Percentiles rank a stretch among this genome's conserved stretches.
Conservation (phyloP, 2,329 filamentous ascomycete species). For the Tolypocladium cylindrosporum region DNA sequence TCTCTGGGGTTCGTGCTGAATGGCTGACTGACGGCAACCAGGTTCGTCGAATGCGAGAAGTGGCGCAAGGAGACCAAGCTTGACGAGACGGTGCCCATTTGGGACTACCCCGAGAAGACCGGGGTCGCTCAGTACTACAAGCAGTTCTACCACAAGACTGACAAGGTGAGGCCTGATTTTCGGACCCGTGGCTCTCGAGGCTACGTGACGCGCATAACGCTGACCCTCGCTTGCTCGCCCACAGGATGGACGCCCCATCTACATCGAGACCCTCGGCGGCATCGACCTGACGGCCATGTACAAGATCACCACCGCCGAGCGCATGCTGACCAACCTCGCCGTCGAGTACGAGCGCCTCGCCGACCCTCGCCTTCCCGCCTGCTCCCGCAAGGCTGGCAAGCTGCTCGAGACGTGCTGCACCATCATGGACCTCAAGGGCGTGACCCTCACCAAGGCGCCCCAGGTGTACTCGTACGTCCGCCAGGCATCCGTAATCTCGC, state of each 20-base stretch:
- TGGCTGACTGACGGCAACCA: slow-evolving; percentile 27
- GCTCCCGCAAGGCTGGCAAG: slow-evolving; percentile 80
- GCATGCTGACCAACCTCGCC: slow-evolving; percentile 94
- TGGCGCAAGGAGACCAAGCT: slow-evolving; percentile 85
- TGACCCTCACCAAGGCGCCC: slow-evolving; percentile 69
- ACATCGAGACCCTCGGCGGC: slow-evolving; percentile 92
- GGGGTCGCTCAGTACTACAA: slow-evolving; percentile 87
- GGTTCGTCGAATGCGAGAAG: slow-evolving; percentile 84
- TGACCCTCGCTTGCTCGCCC: not conserved
- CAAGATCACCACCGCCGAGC: slow-evolving; percentile 84
- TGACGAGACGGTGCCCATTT: slow-evolving; percentile 68
- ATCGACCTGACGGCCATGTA: slow-evolving; percentile 85
- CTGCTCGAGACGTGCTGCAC: slow-evolving; percentile 97
- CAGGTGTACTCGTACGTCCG: slow-evolving; percentile 84
- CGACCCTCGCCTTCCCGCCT: slow-evolving; percentile 87
- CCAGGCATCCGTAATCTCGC: slow-evolving; percentile 77
- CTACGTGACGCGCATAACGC: not conserved
- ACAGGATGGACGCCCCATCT: slow-evolving; percentile 90
- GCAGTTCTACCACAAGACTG: slow-evolving; percentile 98
- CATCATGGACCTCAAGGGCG: slow-evolving; percentile 95
- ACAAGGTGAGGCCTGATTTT: slow-evolving; percentile 46
- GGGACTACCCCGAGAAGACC: slow-evolving; percentile 79
- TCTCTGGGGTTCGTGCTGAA: not conserved
- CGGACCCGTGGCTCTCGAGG: not conserved
- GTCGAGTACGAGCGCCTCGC: slow-evolving; percentile 96